Evolutionary conservation across 345 rosid genomes (phyloP).

Genomic region (Carallia brachiata): DNA sequence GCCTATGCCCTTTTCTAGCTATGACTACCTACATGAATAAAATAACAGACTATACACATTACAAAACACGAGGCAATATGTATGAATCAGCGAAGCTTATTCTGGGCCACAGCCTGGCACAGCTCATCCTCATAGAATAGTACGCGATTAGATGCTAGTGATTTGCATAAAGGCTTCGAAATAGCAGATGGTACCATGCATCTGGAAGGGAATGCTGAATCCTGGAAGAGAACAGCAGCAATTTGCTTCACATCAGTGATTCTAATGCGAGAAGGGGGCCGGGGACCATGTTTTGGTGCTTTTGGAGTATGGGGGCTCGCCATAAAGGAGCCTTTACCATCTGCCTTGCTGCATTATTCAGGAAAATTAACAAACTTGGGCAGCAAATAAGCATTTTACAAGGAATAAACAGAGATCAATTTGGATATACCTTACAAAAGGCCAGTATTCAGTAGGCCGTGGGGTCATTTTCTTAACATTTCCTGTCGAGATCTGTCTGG

Average conservation of each 20-base stretch:
- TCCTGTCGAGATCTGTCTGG: conserved; percentile 92
- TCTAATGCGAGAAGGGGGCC: conserved; percentile 76
- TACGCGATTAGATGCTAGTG: conserved; percentile 69
- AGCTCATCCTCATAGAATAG: conserved; percentile 90
- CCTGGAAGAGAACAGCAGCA: conserved; percentile 89
- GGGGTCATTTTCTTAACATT: conserved; percentile 74
- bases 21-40: conserved; percentile 31
- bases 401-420: not conserved
- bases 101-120: conserved; percentile 95
- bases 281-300: conserved; percentile 92
- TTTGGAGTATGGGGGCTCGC: conserved; percentile 76
- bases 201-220: conserved; percentile 67
- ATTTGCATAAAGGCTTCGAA: conserved; percentile 70
- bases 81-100: conserved; percentile 62
- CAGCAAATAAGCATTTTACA: too few relatives aligned
- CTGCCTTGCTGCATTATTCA: conserved; percentile 52
- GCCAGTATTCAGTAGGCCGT: conserved; percentile 77
- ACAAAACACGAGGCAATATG: conserved; percentile 8
- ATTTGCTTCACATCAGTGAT: conserved; percentile 74
- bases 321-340: conserved; percentile 42
- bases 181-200: conserved; percentile 78
- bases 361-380: not conserved
- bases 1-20: conserved; percentile 45
- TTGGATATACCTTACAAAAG: conserved; percentile 55
- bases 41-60: conserved; percentile 52